Base-by-base conservation (phyloP, 2,329 filamentous ascomycete genomes). In the Cladosporium sphaerospermum region DNA sequence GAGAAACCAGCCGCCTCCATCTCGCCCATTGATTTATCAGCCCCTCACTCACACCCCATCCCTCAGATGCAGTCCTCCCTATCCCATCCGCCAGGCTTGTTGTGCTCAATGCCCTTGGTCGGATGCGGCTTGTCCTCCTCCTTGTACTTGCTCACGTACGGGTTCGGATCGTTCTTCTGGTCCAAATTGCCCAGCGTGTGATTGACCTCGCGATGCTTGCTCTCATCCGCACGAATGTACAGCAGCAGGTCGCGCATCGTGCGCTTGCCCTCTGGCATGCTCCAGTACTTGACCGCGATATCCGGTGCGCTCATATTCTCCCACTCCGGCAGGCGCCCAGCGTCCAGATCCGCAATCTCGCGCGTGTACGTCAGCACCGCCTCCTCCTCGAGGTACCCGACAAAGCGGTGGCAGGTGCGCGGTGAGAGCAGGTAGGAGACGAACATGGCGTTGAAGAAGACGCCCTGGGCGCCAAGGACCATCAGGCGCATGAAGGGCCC, bases 381-480 rank as follows among this genome's bases (percentile, higher is more conserved):
- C 71, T 99, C 93, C 69, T 99, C 93, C 71, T 99, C 93, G 10
- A 99, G 82, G 63, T 97, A 97, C 1, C 91, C 93, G 50, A 97
- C 91, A 70, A 99, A 97, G 42, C 93, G 86, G 71, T 99, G 93
- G 65, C 88, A 92, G 58, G 89, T 92, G 56, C 85, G 83, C 6
- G 93, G 92, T 1, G 86, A 89, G 56, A 96, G 65, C 33, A 99
- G 83, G 72, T 97, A 97, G 44, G 86, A 80, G 57, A 96, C 56
- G 78, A 99, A 97, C 68, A 97, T 82, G 59, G 83, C 81, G 73
- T 99, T 99, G 80, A 95, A 96, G 78, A 95, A 97, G 62, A 97
- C 88, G 37, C 92, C 93, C 70, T 97, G 92, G 0, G 92, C 91
- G 9, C 85, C 89, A 37, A 97, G 80, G 52, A 97, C 89, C 83